These are phyloP conservation scores for Pleurostoma richardsiae DNA, from an alignment of 2,329 filamentous ascomycete species.

Conservation along the genomic window DNA sequence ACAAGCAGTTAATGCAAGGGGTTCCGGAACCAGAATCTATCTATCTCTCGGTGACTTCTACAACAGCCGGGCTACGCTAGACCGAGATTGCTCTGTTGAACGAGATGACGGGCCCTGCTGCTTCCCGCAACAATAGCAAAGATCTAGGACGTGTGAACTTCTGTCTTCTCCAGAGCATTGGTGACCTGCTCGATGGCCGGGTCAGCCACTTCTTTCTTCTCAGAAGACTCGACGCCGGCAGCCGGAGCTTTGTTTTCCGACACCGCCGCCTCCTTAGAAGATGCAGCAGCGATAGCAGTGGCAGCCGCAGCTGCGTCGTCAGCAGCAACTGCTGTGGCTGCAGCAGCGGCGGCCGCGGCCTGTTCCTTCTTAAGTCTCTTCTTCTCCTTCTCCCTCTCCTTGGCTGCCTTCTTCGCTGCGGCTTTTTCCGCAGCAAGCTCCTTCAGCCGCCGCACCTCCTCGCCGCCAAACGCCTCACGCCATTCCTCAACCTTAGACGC, in stretches of 20 bases:
- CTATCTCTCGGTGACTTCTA: too few relatives aligned
- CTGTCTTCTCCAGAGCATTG: constrained; percentile 16
- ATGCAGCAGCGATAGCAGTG: too few relatives aligned
- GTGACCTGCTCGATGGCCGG: constrained; percentile 16
- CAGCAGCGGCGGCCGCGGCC: constrained; percentile 13
- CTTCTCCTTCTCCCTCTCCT: constrained; percentile 44
- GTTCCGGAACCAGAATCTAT: too few relatives aligned
- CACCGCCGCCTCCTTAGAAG: too few relatives aligned
- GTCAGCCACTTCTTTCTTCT: constrained; percentile 16
- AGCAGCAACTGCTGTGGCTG: background rate
- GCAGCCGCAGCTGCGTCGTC: background rate
- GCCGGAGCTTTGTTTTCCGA: background rate
- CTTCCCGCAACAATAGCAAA: background rate
- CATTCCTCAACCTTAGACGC: constrained; percentile 78
- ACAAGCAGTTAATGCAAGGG: too few relatives aligned
- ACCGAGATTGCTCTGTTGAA: too few relatives aligned
- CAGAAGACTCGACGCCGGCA: constrained; percentile 14
- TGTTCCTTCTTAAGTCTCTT: constrained; percentile 35
- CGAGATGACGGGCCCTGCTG: background rate
- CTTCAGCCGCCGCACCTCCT: constrained; percentile 63
- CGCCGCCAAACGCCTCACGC: constrained; percentile 69
- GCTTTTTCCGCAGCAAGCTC: constrained; percentile 48
- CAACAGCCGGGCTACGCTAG: too few relatives aligned
- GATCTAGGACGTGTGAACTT: constrained; percentile 15
- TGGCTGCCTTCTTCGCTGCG: constrained; percentile 45